These are phyloP conservation scores for Radiomyces spectabilis DNA, from an alignment of 192 early-diverging fungal genomes.

Conservation along the genomic window DNA sequence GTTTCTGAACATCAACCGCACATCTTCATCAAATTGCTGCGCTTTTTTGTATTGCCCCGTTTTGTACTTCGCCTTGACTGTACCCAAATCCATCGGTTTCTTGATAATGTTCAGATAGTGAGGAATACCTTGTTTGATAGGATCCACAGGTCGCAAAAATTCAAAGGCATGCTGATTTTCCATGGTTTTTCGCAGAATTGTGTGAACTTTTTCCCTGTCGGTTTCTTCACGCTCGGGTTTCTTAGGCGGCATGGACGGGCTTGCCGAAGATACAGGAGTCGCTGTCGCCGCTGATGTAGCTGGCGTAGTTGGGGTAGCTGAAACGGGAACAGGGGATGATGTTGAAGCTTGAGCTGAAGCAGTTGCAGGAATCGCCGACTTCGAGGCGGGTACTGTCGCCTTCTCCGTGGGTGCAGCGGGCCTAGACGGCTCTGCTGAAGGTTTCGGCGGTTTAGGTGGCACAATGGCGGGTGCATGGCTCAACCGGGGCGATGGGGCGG, in stretches of 20 bases:
- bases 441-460: background rate
- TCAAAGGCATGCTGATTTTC: conserved; percentile 39
- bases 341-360: background rate
- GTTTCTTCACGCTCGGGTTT: background rate
- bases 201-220: conserved; percentile 12
- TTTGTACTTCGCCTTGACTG: conserved; percentile 40
- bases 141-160: conserved; percentile 54
- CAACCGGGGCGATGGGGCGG: conserved; percentile 8
- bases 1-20: conserved; percentile 56
- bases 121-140: conserved; percentile 51
- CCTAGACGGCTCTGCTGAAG: background rate
- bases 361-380: background rate
- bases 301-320: background rate
- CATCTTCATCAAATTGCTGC: conserved; percentile 36
- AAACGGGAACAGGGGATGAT: background rate
- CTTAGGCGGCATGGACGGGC: background rate
- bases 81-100: conserved; percentile 61
- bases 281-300: background rate
- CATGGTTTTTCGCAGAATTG: conserved; percentile 35
- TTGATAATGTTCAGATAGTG: conserved; percentile 58
- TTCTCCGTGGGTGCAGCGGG: background rate
- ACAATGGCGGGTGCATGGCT: background rate
- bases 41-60: conserved; percentile 28
- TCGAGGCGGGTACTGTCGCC: conserved; percentile 1
- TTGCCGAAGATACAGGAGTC: background rate